Conservation (phyloP, 169 alveolate genomes). For the Eimeria nieschulzi region DNA sequence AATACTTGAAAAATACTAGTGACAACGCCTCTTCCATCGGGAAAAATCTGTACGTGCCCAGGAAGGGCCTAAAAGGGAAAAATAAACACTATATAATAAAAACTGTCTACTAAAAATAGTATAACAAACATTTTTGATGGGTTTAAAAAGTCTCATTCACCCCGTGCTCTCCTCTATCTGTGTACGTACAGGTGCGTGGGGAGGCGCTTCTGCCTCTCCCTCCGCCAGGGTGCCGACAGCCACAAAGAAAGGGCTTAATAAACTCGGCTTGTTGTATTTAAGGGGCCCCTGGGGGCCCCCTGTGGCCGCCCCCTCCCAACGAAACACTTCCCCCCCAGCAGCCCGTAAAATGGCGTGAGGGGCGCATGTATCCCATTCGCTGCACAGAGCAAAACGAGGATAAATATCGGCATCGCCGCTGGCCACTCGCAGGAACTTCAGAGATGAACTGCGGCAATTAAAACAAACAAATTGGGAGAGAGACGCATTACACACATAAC, state of each 20-base stretch:
- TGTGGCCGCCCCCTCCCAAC: conserved; percentile 34
- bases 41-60: too few relatives aligned
- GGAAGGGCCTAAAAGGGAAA: too few relatives aligned
- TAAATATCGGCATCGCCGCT: conserved; percentile 75
- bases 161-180: too few relatives aligned
- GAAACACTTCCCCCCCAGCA: conserved; percentile 76
- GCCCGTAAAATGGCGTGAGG: conserved; percentile 74
- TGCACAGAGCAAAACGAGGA: conserved; percentile 78
- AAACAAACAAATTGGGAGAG: conserved; percentile 43
- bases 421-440: conserved; percentile 76
- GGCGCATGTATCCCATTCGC: conserved; percentile 84
- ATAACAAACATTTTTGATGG: too few relatives aligned
- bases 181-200: background rate
- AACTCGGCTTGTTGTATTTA: conserved; percentile 69
- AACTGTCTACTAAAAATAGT: too few relatives aligned
- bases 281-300: conserved; percentile 75
- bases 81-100: too few relatives aligned
- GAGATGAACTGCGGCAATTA: conserved; percentile 75
- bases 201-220: conserved; percentile 1
- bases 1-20: too few relatives aligned
- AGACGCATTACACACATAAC: background rate
- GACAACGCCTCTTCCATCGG: too few relatives aligned
- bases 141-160: too few relatives aligned
- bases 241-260: conserved; percentile 76
- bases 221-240: conserved; percentile 29